Conservation (phyloP, 2,329 filamentous ascomycete genomes). For the Claviceps sp. region DNA sequence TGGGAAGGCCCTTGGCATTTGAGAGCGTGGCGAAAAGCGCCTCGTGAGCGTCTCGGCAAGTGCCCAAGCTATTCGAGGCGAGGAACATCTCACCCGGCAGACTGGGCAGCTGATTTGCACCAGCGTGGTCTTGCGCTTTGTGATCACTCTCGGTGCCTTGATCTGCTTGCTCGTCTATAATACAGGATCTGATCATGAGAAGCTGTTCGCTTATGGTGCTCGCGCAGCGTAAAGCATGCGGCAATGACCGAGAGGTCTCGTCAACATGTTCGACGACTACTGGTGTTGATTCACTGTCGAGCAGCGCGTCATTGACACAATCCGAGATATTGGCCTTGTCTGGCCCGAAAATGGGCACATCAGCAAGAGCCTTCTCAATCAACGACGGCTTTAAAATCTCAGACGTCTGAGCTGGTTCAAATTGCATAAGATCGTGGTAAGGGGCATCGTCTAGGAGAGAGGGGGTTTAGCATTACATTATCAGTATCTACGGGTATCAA, state of each 20-base stretch:
- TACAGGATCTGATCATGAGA: conserved; percentile 28
- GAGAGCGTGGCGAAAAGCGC: conserved; percentile 32
- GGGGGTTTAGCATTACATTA: conserved; percentile 7
- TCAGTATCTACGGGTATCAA: background rate
- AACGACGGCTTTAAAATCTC: conserved; percentile 41
- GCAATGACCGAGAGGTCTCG: conserved; percentile 21
- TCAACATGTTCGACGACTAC: conserved; percentile 24
- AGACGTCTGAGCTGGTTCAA: conserved; percentile 39
- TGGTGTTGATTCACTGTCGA: conserved; percentile 19
- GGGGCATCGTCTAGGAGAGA: conserved; percentile 29
- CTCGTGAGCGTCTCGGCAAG: conserved; percentile 46
- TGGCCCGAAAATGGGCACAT: conserved; percentile 43
- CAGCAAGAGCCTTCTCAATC: conserved; percentile 37
- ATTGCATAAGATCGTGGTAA: conserved; percentile 44
- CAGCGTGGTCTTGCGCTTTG: conserved; percentile 8
- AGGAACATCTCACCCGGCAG: conserved; percentile 23
- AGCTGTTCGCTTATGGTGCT: conserved; percentile 36
- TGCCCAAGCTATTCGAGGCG: conserved; percentile 25
- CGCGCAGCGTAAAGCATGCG: conserved; percentile 28
- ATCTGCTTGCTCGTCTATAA: conserved; percentile 16
- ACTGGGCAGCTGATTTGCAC: conserved; percentile 15
- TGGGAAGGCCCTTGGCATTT: conserved; percentile 32
- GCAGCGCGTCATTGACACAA: conserved; percentile 28
- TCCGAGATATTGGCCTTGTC: conserved; percentile 29
- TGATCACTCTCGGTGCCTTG: conserved; percentile 10